Evolutionary conservation across 2,329 filamentous ascomycete species (phyloP).

Genomic region (Arthrobotrys sphaeroides): DNA sequence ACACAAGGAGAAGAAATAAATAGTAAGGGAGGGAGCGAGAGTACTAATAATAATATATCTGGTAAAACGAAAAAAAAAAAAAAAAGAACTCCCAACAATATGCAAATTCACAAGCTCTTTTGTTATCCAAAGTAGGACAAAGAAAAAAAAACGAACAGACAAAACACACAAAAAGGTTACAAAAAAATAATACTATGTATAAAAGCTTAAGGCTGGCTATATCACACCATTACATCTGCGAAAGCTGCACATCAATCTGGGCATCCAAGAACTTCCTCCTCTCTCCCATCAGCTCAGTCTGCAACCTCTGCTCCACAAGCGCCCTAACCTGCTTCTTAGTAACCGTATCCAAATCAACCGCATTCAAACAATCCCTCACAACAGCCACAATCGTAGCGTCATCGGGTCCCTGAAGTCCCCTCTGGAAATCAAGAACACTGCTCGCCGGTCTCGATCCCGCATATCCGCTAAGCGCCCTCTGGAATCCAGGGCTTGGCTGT

Average conservation of each 20-base stretch:
- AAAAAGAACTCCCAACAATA: constrained; percentile 36
- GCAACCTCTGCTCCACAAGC: constrained; percentile 89
- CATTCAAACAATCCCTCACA: constrained; percentile 80
- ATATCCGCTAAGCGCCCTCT: constrained; percentile 55
- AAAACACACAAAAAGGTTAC: constrained; percentile 4
- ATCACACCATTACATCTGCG: constrained; percentile 76
- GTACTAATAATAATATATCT: constrained; percentile 8
- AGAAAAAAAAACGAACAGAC: background rate
- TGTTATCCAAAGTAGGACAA: background rate
- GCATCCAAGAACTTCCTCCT: constrained; percentile 88
- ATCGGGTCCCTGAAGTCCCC: constrained; percentile 71
- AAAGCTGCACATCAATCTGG: constrained; percentile 91
- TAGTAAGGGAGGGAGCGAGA: constrained; percentile 16
- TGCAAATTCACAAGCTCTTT: constrained; percentile 22
- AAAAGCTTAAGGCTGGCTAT: no score
- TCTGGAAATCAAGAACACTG: constrained; percentile 68
- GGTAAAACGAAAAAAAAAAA: background rate
- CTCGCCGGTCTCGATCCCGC: constrained; percentile 56
- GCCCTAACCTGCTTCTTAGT: constrained; percentile 97
- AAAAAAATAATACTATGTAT: constrained; percentile 9
- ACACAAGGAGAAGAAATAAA: constrained; percentile 7
- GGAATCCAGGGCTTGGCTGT: constrained; percentile 58
- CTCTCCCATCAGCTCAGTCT: constrained; percentile 87
- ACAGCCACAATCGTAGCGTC: constrained; percentile 83
- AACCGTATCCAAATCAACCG: constrained; percentile 94